Percentiles rank a stretch among this genome's conserved stretches.
Evolutionary conservation across 1,284 basidiomycete species (phyloP).

Genomic region (Apiotrichum montevideense): DNA sequence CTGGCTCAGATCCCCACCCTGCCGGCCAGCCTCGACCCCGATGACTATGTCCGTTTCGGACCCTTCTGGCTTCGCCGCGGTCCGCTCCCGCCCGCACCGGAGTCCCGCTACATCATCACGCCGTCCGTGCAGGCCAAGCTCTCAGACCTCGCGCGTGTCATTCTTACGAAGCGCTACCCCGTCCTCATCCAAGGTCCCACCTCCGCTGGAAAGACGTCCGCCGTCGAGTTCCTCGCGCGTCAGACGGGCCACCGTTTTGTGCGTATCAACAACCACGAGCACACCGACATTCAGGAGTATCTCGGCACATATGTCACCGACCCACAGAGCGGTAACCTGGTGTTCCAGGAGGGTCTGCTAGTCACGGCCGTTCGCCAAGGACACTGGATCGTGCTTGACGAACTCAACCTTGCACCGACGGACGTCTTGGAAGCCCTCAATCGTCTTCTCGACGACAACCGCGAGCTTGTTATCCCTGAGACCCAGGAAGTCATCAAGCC

Average conservation of each 20-base stretch:
- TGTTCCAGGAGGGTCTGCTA: constrained; percentile 89
- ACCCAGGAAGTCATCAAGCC: constrained; percentile 92
- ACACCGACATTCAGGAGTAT: constrained; percentile 99
- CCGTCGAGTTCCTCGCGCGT: constrained; percentile 90
- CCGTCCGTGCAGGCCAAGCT: constrained; percentile 95
- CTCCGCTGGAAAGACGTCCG: constrained; percentile 94
- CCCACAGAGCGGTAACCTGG: constrained; percentile 80
- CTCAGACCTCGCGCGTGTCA: constrained; percentile 83
- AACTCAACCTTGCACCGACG: constrained; percentile 94
- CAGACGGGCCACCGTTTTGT: constrained; percentile 93
- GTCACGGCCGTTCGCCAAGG: constrained; percentile 87
- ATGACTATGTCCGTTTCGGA: constrained; percentile 74
- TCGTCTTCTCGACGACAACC: constrained; percentile 92
- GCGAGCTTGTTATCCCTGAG: constrained; percentile 92
- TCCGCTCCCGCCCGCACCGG: constrained; percentile 52
- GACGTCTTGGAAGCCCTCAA: constrained; percentile 98
- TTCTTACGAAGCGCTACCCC: constrained; percentile 82
- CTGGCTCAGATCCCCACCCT: constrained; percentile 61
- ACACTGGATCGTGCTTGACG: constrained; percentile 98
- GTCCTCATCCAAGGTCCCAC: constrained; percentile 98
- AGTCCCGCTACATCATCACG: constrained; percentile 83
- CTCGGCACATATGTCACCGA: constrained; percentile 95
- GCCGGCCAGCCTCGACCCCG: constrained; percentile 52
- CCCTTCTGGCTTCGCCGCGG: constrained; percentile 87
- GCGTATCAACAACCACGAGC: constrained; percentile 99